These are phyloP conservation scores for Ascochyta clinopodiicola DNA, from an alignment of 2,329 filamentous ascomycete species.

Conservation along the genomic window DNA sequence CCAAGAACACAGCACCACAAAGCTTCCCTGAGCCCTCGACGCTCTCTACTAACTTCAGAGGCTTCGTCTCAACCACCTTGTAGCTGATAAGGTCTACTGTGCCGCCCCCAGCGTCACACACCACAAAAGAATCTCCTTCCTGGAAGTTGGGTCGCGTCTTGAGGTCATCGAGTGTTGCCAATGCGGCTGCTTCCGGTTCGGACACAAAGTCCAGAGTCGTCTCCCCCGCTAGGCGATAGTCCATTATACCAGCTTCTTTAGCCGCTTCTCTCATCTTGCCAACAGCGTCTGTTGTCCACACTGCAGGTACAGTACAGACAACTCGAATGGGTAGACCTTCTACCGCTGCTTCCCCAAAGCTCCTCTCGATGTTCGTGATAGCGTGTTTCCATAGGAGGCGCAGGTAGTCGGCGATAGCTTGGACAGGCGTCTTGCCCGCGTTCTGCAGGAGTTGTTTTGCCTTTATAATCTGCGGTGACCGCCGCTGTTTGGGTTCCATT, in stretches of 20 bases:
- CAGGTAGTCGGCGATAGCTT: too few species aligned
- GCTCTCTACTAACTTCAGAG: slow-evolving; percentile 20
- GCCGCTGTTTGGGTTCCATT: too few species aligned
- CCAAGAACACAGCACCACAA: slow-evolving; percentile 26
- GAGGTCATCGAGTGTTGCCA: slow-evolving; percentile 30
- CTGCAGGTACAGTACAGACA: too few species aligned
- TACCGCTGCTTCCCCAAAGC: too few species aligned
- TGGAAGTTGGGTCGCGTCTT: slow-evolving; percentile 17
- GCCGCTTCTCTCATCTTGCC: slow-evolving; percentile 14
- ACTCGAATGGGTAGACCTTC: too few species aligned
- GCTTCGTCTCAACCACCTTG: slow-evolving; percentile 17
- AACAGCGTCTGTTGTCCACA: too few species aligned
- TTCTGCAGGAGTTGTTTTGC: too few species aligned
- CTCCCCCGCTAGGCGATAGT: too few species aligned
- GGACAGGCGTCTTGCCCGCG: too few species aligned
- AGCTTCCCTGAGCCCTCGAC: slow-evolving; percentile 17
- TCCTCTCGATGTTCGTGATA: too few species aligned
- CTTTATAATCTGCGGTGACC: too few species aligned
- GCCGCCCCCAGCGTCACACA: slow-evolving; percentile 32
- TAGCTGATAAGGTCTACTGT: slow-evolving; percentile 36
- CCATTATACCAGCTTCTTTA: slow-evolving; percentile 8
- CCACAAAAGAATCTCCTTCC: slow-evolving; percentile 23
- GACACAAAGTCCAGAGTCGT: slow-evolving; percentile 33
- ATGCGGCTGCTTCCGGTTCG: slow-evolving; percentile 42
- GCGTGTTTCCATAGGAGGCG: too few species aligned